Base-by-base conservation (phyloP, 202 grass and related monocot species). In the Zizania palustris region DNA sequence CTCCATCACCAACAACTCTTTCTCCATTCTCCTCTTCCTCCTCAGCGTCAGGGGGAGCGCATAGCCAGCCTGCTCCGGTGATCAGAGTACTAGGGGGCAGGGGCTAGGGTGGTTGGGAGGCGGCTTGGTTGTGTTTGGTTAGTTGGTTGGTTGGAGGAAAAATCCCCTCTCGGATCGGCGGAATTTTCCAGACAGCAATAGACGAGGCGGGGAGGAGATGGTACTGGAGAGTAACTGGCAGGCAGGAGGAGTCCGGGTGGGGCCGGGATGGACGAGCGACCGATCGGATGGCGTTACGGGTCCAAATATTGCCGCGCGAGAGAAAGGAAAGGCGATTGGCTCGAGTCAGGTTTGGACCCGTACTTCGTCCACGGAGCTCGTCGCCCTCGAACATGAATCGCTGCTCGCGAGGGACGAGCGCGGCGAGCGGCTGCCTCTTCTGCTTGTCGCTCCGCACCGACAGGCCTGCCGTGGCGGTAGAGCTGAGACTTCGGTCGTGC, bases 341-440 rank as follows among this genome's bases (percentile, higher is more conserved):
- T 38, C 67, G 10, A 92, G 94, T 91, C 43, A 91, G 91, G 45
- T n/a, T n/a, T n/a, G n/a, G n/a, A n/a, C n/a, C n/a, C n/a, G n/a
- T n/a, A n/a, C n/a, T n/a, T n/a, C n/a, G n/a, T n/a, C 95, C 95
- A 39, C 86, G 86, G 44, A 90, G 90, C 62, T 98, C 89, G 61
- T 79, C 75, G 34, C 86, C 95, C 66, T 98, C 95, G 72, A 88
- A 98, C 95, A 98, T 98, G 86, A 90, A 98, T 9, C 91, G 76
- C 86, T 98, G 67, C 74, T 98, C 95, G n/a, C 89, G 77, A 37
- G 91, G 87, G 40, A 98, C 77, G 46, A 85, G 42, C 38, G 83
- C 65, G n/a, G 74, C 22, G 37, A 75, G 77, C 11, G 78, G 46
- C 68, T 86, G 82, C 21, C 72, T 80, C 80, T 81, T 85, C 85